These are phyloP conservation scores for Metschnikowia dekortorum DNA, from an alignment of 805 yeast species.

Conservation along the genomic window DNA sequence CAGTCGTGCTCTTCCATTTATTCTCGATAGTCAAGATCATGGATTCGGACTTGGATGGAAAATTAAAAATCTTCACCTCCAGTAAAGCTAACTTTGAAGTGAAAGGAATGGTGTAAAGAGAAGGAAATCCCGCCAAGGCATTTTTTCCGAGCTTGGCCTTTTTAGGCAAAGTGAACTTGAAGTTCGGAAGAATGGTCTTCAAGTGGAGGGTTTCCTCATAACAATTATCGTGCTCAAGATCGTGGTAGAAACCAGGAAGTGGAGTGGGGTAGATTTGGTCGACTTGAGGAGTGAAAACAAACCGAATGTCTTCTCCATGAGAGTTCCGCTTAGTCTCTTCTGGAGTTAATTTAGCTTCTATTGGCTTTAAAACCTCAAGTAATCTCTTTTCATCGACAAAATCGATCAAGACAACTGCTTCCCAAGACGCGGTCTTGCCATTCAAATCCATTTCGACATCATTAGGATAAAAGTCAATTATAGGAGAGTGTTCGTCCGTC, in stretches of 20 bases:
- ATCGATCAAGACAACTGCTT: slow-evolving; percentile 88
- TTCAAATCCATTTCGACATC: slow-evolving; percentile 86
- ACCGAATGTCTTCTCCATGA: slow-evolving; percentile 66
- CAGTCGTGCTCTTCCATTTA: slow-evolving; percentile 48
- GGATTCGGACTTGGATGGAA: slow-evolving; percentile 79
- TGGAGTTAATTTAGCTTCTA: slow-evolving; percentile 54
- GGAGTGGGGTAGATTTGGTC: slow-evolving; percentile 69
- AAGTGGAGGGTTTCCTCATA: slow-evolving; percentile 53
- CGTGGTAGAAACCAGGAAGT: slow-evolving; percentile 68
- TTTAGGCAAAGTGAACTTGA: slow-evolving; percentile 54
- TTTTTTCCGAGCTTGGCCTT: slow-evolving; percentile 70
- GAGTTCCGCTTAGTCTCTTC: slow-evolving; percentile 74
- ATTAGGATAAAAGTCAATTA: slow-evolving; percentile 83
- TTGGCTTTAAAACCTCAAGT: slow-evolving; percentile 65
- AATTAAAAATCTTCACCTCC: slow-evolving; percentile 75
- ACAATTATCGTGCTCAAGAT: slow-evolving; percentile 77
- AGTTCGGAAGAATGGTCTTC: slow-evolving; percentile 43
- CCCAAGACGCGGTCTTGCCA: slow-evolving; percentile 97
- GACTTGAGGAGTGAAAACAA: slow-evolving; percentile 71
- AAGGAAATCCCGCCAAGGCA: slow-evolving; percentile 86
- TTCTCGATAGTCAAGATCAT: slow-evolving; percentile 62
- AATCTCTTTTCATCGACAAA: slow-evolving; percentile 85
- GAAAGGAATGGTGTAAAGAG: slow-evolving; percentile 68
- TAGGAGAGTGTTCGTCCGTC: slow-evolving; percentile 83
- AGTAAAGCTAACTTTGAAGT: slow-evolving; percentile 49